Conservation (phyloP, 306 rosid species). For the Styphnolobium japonicum region DNA sequence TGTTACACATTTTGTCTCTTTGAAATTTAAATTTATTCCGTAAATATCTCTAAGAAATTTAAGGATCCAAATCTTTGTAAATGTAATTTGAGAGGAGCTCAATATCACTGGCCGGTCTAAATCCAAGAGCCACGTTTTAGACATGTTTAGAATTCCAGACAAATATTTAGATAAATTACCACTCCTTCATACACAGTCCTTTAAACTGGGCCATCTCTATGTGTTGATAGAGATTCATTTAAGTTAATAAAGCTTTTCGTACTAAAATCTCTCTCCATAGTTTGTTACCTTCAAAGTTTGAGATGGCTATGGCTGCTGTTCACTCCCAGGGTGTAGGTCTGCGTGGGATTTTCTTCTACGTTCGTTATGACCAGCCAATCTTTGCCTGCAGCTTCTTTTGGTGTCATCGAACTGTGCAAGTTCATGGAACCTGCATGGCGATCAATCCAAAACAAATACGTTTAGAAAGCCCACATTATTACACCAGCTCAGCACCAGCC, state of each 20-base stretch:
- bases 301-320: not conserved
- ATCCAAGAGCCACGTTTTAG: not conserved
- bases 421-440: conserved; percentile 31
- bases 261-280: not conserved
- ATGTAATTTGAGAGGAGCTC: not conserved
- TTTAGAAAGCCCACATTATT: not conserved
- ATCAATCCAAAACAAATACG: not conserved
- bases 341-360: conserved; percentile 20
- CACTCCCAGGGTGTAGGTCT: not conserved
- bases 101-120: not conserved
- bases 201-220: not conserved
- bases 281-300: not conserved
- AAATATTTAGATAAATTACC: not conserved
- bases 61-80: not conserved
- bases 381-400: conserved; percentile 36
- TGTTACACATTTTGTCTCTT: not conserved
- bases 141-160: not conserved
- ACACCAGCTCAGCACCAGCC: too few relatives aligned
- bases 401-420: conserved; percentile 17
- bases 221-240: not conserved
- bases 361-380: conserved; percentile 27
- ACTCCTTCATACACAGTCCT: not conserved
- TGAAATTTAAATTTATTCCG: not conserved
- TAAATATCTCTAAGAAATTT: not conserved
- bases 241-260: not conserved